These are phyloP conservation scores for Cucurbitaria berberidis DNA, from an alignment of 2,329 filamentous ascomycete species.

Conservation along the genomic window DNA sequence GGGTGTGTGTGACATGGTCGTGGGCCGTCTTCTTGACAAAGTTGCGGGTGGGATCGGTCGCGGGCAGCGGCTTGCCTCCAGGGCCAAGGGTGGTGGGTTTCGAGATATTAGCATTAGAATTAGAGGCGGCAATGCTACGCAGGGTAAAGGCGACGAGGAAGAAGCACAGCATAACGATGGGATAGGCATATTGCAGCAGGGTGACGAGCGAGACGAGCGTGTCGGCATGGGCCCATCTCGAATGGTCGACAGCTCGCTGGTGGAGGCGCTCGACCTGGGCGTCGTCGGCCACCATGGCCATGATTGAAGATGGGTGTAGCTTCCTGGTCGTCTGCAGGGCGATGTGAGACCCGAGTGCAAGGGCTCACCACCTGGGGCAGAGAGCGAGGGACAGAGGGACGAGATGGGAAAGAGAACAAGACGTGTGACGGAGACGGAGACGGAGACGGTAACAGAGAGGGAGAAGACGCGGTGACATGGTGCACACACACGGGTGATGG, in stretches of 20 bases:
- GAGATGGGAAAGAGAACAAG: slow-evolving; percentile 1
- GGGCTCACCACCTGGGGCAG: slow-evolving; percentile 16
- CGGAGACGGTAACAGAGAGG: too few species aligned
- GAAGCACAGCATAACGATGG: slow-evolving; percentile 67
- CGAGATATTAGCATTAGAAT: slow-evolving; percentile 52
- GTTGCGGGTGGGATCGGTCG: slow-evolving; percentile 56
- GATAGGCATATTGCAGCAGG: slow-evolving; percentile 64
- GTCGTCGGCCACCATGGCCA: slow-evolving; percentile 31
- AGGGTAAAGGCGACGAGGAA: slow-evolving; percentile 68
- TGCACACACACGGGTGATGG: neutral
- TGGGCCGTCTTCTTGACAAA: slow-evolving; percentile 54
- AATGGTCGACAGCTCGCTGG: slow-evolving; percentile 17
- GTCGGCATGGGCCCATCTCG: slow-evolving; percentile 26
- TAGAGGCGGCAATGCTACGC: slow-evolving; percentile 64
- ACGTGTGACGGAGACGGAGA: too few species aligned
- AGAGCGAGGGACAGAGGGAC: slow-evolving; percentile 6
- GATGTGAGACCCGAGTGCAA: slow-evolving; percentile 12
- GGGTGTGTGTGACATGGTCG: slow-evolving; percentile 67
- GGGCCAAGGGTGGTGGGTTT: slow-evolving; percentile 70
- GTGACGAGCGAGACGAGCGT: slow-evolving; percentile 23
- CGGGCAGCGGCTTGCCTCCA: slow-evolving; percentile 85
- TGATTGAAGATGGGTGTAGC: too few species aligned
- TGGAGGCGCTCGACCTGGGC: slow-evolving; percentile 15
- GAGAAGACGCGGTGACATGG: slow-evolving; percentile 1
- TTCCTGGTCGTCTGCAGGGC: slow-evolving; percentile 20